Percentiles rank a stretch among this genome's conserved stretches.
phyloP scores from a whole-genome alignment of 1,284 basidiomycete species.

The Golubevia sp. region DNA sequence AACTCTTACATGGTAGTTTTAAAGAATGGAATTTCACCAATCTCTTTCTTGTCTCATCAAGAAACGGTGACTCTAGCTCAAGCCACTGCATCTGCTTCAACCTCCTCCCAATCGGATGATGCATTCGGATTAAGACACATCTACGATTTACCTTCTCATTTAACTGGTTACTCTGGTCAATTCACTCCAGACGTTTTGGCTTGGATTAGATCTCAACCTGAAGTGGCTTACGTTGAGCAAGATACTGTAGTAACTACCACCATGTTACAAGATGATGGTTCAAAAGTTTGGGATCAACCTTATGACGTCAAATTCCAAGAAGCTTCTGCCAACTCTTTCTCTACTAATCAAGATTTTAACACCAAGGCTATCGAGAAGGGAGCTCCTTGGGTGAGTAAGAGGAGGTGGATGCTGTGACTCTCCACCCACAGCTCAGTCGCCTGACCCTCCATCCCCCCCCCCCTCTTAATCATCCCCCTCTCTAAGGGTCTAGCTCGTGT shows the following conservation, averaged over 20 bases:
- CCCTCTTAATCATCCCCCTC: conserved; percentile 8
- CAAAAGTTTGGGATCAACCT: conserved; percentile 36
- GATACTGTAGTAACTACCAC: conserved; percentile 66
- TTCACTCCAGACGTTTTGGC: conserved; percentile 78
- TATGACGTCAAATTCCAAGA: conserved; percentile 74
- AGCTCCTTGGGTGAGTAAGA: conserved; percentile 83
- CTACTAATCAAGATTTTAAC: neutral
- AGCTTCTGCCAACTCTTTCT: neutral
- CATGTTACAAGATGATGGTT: conserved; percentile 47
- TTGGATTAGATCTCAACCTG: conserved; percentile 80
- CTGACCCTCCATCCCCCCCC: neutral
- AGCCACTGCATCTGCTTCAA: conserved; percentile 35
- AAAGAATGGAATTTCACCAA: conserved; percentile 42
- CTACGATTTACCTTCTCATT: conserved; percentile 39
- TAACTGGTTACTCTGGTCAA: conserved; percentile 82
- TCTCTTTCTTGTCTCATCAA: conserved; percentile 43
- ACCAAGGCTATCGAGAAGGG: conserved; percentile 67
- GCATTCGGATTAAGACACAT: conserved; percentile 44
- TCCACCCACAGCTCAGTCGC: neutral
- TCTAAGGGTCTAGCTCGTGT: conserved; percentile 87
- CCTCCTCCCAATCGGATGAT: conserved; percentile 15
- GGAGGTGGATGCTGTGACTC: neutral
- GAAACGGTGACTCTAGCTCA: conserved; percentile 33
- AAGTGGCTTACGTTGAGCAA: conserved; percentile 88
- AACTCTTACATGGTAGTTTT: conserved; percentile 57